phyloP scores from a whole-genome alignment of 352 stramenopile species.

The Blastocystis sp. region DNA sequence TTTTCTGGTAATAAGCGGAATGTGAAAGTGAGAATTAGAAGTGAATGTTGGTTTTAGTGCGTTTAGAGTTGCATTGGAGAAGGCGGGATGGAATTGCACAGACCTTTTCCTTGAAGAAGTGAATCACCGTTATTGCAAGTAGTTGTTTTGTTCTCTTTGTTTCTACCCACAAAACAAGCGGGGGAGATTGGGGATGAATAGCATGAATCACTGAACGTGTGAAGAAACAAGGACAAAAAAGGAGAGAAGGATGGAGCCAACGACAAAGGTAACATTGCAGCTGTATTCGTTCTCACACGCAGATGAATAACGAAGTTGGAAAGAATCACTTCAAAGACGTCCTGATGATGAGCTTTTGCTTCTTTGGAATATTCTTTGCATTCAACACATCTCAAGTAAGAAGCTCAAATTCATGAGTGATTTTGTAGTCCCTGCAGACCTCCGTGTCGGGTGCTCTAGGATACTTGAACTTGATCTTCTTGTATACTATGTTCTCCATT shows the following conservation, averaged over 20 bases:
- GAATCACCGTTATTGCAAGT: conserved; percentile 39
- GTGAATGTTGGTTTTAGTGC: neutral
- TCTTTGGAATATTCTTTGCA: conserved; percentile 70
- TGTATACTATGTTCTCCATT: conserved; percentile 68
- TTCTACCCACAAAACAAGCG: too few relatives aligned
- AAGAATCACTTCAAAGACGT: conserved; percentile 26
- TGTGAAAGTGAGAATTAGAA: neutral
- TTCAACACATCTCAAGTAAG: conserved; percentile 70
- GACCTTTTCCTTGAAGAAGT: conserved; percentile 66
- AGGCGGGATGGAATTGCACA: conserved; percentile 42
- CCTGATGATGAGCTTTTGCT: conserved; percentile 52
- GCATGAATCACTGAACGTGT: neutral
- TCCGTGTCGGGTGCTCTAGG: neutral
- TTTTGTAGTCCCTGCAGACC: conserved; percentile 61
- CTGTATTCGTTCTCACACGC: too few relatives aligned
- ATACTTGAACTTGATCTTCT: conserved; percentile 61
- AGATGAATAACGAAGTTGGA: neutral
- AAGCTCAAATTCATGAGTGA: neutral
- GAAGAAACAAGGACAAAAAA: neutral
- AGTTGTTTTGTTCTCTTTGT: neutral
- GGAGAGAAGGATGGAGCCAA: neutral
- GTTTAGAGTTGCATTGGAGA: neutral
- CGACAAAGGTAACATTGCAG: too few relatives aligned
- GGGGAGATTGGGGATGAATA: neutral
- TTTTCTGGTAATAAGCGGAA: neutral